Evolutionary conservation across 1,284 basidiomycete genomes (phyloP).

Genomic region (Mycosarcoma mackinlayi): DNA sequence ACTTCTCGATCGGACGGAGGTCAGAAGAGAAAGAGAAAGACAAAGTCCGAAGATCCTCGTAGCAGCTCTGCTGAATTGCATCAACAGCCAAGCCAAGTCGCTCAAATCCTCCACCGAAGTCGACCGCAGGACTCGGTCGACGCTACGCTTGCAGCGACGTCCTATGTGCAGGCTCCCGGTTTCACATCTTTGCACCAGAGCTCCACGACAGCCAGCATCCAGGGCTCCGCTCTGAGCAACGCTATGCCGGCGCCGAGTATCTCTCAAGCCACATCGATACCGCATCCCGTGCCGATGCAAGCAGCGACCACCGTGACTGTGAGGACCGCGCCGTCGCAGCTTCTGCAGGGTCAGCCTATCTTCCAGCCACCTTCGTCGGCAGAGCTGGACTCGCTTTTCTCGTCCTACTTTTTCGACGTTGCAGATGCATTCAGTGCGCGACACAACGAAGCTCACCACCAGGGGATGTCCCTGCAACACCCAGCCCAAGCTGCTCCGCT

Average conservation of each 20-base stretch:
- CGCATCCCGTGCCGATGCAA: conserved; percentile 6
- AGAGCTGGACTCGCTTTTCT: conserved; percentile 51
- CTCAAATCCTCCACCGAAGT: background rate
- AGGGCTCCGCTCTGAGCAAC: conserved; percentile 8
- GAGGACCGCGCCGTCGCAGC: conserved; percentile 15
- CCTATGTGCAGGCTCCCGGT: conserved; percentile 3
- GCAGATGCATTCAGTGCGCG: conserved; percentile 29
- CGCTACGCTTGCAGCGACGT: conserved; percentile 1
- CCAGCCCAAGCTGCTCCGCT: background rate
- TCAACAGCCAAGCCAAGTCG: background rate
- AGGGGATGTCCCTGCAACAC: background rate
- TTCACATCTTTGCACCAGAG: background rate
- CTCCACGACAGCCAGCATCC: background rate
- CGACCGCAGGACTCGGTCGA: background rate
- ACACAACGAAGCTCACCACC: conserved; percentile 1
- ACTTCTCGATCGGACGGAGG: background rate
- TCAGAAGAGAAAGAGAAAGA: conserved; percentile 21
- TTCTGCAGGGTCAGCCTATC: conserved; percentile 41
- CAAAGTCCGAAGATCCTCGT: conserved; percentile 5
- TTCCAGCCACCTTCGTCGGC: conserved; percentile 44
- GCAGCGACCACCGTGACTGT: conserved; percentile 1
- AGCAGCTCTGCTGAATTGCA: background rate
- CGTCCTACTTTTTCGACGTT: conserved; percentile 51
- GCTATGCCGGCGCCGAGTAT: conserved; percentile 9
- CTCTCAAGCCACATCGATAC: background rate